A percentile compares a stretch with the other conserved stretches of the same genome.
These are phyloP conservation scores for Botrytis deweyae DNA, from an alignment of 2,329 filamentous ascomycete genomes.

Conservation along the genomic window DNA sequence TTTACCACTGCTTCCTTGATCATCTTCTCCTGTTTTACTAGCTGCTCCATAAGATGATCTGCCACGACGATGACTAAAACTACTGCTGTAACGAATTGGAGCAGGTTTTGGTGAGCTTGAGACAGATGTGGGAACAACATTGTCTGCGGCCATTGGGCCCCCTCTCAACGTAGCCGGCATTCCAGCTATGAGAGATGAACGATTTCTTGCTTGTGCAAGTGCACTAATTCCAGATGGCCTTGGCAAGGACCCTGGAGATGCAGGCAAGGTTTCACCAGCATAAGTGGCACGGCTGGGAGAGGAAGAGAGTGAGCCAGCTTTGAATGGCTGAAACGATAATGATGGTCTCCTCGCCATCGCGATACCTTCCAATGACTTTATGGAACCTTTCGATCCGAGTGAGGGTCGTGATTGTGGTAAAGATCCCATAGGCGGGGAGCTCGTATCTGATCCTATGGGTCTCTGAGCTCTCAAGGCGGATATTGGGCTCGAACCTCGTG, in stretches of 20 bases:
- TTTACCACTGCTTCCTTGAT: slow-evolving; percentile 77
- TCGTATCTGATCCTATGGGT: slow-evolving; percentile 59
- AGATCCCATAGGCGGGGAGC: slow-evolving; percentile 55
- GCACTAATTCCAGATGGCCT: slow-evolving; percentile 50
- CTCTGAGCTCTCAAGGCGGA: slow-evolving; percentile 74
- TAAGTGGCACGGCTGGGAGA: slow-evolving; percentile 61
- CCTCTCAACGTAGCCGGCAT: slow-evolving; percentile 73
- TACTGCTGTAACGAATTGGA: slow-evolving; percentile 84
- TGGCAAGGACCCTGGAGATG: slow-evolving; percentile 55
- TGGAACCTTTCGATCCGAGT: slow-evolving; percentile 37
- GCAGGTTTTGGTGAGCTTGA: slow-evolving; percentile 77
- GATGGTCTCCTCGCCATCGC: slow-evolving; percentile 68
- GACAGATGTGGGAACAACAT: slow-evolving; percentile 61
- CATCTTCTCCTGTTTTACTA: slow-evolving; percentile 65
- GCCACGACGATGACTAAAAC: slow-evolving; percentile 81
- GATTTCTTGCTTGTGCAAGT: slow-evolving; percentile 61
- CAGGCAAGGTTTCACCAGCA: slow-evolving; percentile 42
- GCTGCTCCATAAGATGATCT: slow-evolving; percentile 74
- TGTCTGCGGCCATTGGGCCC: slow-evolving; percentile 61
- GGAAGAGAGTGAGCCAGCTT: slow-evolving; percentile 89
- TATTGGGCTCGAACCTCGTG: slow-evolving; percentile 79
- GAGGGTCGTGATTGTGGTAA: slow-evolving; percentile 41
- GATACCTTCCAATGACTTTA: slow-evolving; percentile 50
- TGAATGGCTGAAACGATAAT: slow-evolving; percentile 92
- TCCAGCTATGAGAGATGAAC: slow-evolving; percentile 70